These are phyloP conservation scores for Termitomyces sp. DNA, from an alignment of 1,284 basidiomycete genomes.

Conservation along the genomic window DNA sequence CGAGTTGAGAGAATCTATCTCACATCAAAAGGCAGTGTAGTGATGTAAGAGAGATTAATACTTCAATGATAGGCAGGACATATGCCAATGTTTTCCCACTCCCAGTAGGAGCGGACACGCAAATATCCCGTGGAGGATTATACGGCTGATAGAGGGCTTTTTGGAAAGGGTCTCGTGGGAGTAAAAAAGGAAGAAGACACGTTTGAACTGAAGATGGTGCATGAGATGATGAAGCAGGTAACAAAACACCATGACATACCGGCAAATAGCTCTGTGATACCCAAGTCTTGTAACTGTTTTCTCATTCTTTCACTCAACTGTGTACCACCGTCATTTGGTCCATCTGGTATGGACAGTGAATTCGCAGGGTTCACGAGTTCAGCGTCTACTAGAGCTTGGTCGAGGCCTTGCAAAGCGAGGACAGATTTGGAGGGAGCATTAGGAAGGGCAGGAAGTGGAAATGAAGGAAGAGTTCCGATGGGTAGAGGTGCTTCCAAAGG, in stretches of 20 bases:
- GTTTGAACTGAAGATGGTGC: conserved; percentile 64
- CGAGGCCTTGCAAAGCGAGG: conserved; percentile 3
- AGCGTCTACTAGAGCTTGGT: conserved; percentile 43
- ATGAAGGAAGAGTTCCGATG: neutral
- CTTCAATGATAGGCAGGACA: conserved; percentile 88
- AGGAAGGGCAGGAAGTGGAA: conserved; percentile 20
- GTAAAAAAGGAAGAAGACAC: conserved; percentile 72
- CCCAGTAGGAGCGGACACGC: conserved; percentile 97
- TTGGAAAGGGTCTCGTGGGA: conserved; percentile 39
- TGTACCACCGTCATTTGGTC: conserved; percentile 35
- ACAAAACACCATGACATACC: conserved; percentile 45
- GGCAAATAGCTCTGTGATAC: conserved; percentile 81
- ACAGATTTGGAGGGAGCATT: conserved; percentile 37
- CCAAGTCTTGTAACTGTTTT: conserved; percentile 65
- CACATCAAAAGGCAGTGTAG: conserved; percentile 1
- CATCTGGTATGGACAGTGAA: conserved; percentile 42
- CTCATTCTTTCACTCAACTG: conserved; percentile 60
- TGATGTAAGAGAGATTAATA: conserved; percentile 24
- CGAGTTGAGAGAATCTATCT: conserved; percentile 64
- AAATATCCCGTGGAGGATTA: conserved; percentile 74
- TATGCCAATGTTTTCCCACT: conserved; percentile 97
- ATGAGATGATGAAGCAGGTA: conserved; percentile 2
- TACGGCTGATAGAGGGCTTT: conserved; percentile 68
- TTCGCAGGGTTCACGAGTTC: conserved; percentile 62
- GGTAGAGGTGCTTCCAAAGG: neutral